phyloP scores from a whole-genome alignment of 169 alveolate genomes.

The Plasmodium yoelii region DNA sequence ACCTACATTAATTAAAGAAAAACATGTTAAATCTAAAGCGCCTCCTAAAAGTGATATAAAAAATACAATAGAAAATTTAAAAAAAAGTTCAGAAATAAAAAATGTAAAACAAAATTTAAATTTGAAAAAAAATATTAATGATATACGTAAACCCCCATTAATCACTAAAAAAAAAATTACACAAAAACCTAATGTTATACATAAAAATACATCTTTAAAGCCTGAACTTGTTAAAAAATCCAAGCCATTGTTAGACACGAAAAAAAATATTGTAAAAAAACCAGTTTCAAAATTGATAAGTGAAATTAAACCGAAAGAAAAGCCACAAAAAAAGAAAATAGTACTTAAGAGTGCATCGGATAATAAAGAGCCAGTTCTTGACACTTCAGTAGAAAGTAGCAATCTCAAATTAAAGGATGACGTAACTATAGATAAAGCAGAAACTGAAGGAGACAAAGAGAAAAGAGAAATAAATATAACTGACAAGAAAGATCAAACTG shows the following conservation, averaged over 20 bases:
- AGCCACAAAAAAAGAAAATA: slow-evolving; percentile 42
- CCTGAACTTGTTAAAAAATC: slow-evolving; percentile 18
- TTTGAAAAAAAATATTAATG: background rate
- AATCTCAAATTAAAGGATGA: slow-evolving; percentile 14
- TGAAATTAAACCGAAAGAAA: slow-evolving; percentile 39
- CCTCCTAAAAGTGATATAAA: slow-evolving; percentile 64
- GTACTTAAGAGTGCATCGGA: slow-evolving; percentile 12
- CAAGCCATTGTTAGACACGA: slow-evolving; percentile 23
- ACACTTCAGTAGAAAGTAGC: slow-evolving; percentile 6
- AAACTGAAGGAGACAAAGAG: slow-evolving; percentile 21
- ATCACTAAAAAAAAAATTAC: slow-evolving; percentile 8
- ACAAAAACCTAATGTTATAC: slow-evolving; percentile 19
- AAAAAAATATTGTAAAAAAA: slow-evolving; percentile 38
- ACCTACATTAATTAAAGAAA: slow-evolving; percentile 55
- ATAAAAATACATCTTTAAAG: slow-evolving; percentile 39
- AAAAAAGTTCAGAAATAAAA: slow-evolving; percentile 34
- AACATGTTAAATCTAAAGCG: slow-evolving; percentile 35
- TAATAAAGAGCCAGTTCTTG: slow-evolving; percentile 17
- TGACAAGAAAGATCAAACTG: slow-evolving; percentile 14
- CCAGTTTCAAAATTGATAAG: slow-evolving; percentile 31
- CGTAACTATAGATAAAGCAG: background rate
- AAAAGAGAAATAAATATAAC: slow-evolving; percentile 8
- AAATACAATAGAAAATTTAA: slow-evolving; percentile 41
- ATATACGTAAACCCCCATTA: background rate
- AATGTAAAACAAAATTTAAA: slow-evolving; percentile 6